Evolutionary conservation across 306 rosid genomes (phyloP), one percentile per base, ranked within the genome.

Genomic region (Macrotyloma uniflorum): DNA sequence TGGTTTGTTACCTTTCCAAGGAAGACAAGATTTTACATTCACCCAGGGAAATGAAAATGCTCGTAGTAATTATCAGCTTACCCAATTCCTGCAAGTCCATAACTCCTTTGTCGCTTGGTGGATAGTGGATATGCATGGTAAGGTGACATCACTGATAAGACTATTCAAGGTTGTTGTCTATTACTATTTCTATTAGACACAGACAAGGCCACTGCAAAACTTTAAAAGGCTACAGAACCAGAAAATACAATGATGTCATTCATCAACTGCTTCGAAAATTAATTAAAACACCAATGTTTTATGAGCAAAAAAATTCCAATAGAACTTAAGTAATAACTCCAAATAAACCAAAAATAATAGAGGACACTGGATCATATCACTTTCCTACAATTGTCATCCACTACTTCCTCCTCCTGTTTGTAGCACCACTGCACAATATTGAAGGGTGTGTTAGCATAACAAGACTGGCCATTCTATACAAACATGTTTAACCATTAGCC

Each of bases 391-490:
- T 58, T 81, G 43, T 70, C 78, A 62, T 45, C 80, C 72, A 73
- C 88, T 72, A 83, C 64, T 87, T 80, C 85, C 87, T 86, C 84
- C 1, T 12, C 12, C 54, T 50, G 47, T 76, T 79, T 79, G 57
- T 61, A 14, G 63, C 82, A 77, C 62, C 74, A 72, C 75, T 77
- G 84, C 94, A 85, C 88, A 88, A 86, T 62, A 73, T 72, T 76
- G 72, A 50, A 65, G 66, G 83, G 82, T 59, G 75, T 78, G 89
- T 90, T 81, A 85, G 85, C 86, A 42, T 42, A 2, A 0, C 47
- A 80, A 86, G 68, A 68, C 59, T 33, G 47, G 71, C 84, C 82
- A 84, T 75, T 36, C 88, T 92, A 82, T 87, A 92, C 88, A 88
- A 55, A 49, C 76, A 74, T 77, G 58, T 24, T n/a, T 74, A 58